Evolutionary conservation across 352 stramenopile genomes (phyloP), one percentile per base, ranked within the genome.

Genomic region (Phytopythium cucurbitacearum): DNA sequence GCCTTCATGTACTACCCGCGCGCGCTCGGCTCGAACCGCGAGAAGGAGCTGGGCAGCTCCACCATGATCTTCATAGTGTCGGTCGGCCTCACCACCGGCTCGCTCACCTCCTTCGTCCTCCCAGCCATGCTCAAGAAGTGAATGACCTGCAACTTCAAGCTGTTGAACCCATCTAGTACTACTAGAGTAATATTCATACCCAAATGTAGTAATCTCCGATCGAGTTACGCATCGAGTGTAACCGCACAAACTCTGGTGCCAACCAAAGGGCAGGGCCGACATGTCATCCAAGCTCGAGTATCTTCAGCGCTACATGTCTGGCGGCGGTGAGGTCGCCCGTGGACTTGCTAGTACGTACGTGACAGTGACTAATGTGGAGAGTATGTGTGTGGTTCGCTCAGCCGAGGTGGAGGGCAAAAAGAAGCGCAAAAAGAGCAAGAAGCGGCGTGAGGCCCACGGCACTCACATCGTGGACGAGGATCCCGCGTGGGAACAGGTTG

Each of bases 41-140:
- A 87, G 44, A 92, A 92, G 48, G 79, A 90, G 49, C 44, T 90
- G 15, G 75, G 78, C 39, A 78, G 84, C 39, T 88, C 75, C 33
- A 62, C 91, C 62, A 90, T 94, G 77, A 91, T 91, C 62, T 90
- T 92, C 47, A 70, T 88, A 47, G 62, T 94, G 13, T 89, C 79
- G 4, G 57, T 89, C 7, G 84, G 84, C 10, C 71, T 92, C 51
- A 89, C 72, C 3, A 68, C 64, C 7, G 84, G 84, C 40, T 86
- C 80, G 41, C 66, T 94, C 59, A 80, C 89, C 59, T 89, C 79
- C 16, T 94, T 94, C 48, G 69, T 85, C 36, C 58, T 91, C 7
- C 65, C 75, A 32, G 78, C 83, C 35, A 87, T 91, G 76, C 66
- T 91, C 60, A 88, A 87, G 60, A 73, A 67, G 57, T 90, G 57